Evolutionary conservation across 192 early-diverging fungal genomes (phyloP).

Genomic region (Mortierella hygrophila): DNA sequence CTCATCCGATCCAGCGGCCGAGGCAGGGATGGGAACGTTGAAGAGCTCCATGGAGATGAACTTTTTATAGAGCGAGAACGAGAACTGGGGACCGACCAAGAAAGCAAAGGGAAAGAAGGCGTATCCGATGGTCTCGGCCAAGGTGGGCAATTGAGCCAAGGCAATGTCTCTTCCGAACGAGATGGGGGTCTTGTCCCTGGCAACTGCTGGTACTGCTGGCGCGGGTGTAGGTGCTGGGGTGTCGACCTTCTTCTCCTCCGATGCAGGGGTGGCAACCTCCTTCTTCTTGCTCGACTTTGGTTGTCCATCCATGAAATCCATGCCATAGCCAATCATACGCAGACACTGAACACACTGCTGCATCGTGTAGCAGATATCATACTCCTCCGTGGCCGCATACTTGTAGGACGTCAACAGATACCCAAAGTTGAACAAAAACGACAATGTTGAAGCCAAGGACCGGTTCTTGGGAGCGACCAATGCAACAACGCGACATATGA

Average conservation of each 20-base stretch:
- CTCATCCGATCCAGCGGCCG: slow-evolving; percentile 35
- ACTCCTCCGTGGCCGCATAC: slow-evolving; percentile 60
- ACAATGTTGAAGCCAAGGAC: slow-evolving; percentile 34
- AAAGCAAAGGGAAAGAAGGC: slow-evolving; percentile 70
- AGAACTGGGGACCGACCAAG: slow-evolving; percentile 74
- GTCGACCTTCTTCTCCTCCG: slow-evolving; percentile 10
- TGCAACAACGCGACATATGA: slow-evolving; percentile 41
- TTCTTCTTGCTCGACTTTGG: slow-evolving; percentile 22
- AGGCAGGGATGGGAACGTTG: slow-evolving; percentile 38
- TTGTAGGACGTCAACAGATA: slow-evolving; percentile 66
- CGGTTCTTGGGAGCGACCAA: slow-evolving; percentile 53
- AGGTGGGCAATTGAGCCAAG: slow-evolving; percentile 57
- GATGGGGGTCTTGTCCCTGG: slow-evolving; percentile 51
- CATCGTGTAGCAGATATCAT: slow-evolving; percentile 74
- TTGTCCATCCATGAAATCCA: slow-evolving; percentile 72
- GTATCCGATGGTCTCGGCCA: slow-evolving; percentile 63
- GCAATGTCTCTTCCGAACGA: slow-evolving; percentile 65
- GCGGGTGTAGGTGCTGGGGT: neutral
- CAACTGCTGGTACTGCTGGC: neutral
- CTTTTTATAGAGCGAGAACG: slow-evolving; percentile 66
- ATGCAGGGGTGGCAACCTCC: neutral
- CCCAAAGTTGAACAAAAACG: slow-evolving; percentile 64
- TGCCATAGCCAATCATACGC: slow-evolving; percentile 71
- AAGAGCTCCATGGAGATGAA: slow-evolving; percentile 61
- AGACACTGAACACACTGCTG: slow-evolving; percentile 74